A percentile compares a stretch with the other conserved stretches of the same genome.
These are phyloP conservation scores for Aspergillus sojae DNA, from an alignment of 2,329 filamentous ascomycete species.

Conservation along the genomic window DNA sequence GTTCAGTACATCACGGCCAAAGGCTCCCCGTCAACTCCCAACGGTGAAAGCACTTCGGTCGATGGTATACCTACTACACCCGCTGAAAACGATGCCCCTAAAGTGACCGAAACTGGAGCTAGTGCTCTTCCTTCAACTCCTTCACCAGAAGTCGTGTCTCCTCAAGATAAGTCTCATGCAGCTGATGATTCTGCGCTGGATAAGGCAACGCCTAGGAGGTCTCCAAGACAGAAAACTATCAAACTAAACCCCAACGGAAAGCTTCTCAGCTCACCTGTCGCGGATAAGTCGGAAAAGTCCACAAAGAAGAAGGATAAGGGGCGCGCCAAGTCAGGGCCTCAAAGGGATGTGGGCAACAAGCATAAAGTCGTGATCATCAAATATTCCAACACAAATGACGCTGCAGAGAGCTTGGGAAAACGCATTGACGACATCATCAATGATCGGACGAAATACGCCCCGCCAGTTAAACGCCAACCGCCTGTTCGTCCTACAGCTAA, in stretches of 20 bases:
- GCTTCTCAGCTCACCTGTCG: constrained; percentile 42
- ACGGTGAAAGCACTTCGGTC: not conserved
- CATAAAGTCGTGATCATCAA: constrained; percentile 55
- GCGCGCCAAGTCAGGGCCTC: constrained; percentile 38
- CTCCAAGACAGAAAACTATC: constrained; percentile 58
- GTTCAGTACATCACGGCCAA: not conserved
- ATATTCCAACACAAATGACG: constrained; percentile 58
- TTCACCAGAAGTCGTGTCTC: not conserved
- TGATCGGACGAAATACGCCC: constrained; percentile 35
- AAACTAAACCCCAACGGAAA: constrained; percentile 48
- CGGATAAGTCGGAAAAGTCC: constrained; percentile 22
- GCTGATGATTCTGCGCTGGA: not conserved
- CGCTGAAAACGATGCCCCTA: not conserved
- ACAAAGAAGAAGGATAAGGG: constrained; percentile 27
- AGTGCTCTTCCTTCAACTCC: not conserved
- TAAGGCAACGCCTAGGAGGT: constrained; percentile 26
- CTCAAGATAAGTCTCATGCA: no score
- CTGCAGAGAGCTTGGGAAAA: constrained; percentile 55
- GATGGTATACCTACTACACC: not conserved
- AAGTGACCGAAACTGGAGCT: not conserved
- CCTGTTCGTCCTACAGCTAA: constrained; percentile 11
- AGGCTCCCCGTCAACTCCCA: not conserved
- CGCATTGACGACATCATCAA: constrained; percentile 66
- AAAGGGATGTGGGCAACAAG: constrained; percentile 34
- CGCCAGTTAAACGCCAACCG: constrained; percentile 23